A percentile compares a stretch with the other conserved stretches of the same genome.
phyloP scores from a whole-genome alignment of 805 yeast species.

The Metschnikowia lachancei region DNA sequence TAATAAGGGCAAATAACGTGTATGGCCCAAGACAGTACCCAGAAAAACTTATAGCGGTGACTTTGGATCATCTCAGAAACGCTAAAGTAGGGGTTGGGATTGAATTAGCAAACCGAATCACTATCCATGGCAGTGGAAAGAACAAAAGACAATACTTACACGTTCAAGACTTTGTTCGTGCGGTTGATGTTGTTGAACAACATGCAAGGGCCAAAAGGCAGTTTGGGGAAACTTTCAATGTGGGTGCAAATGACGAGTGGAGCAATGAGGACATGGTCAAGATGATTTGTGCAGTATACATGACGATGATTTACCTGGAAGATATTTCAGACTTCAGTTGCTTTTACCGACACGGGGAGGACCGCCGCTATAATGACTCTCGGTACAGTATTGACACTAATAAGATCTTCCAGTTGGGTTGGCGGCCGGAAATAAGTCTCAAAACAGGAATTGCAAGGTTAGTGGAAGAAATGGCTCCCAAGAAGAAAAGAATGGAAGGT shows the following conservation, averaged over 20 bases:
- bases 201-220: constrained; percentile 2
- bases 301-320: constrained; percentile 5
- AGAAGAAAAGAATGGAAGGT: not conserved
- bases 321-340: constrained; percentile 3
- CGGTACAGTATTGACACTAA: constrained; percentile 26
- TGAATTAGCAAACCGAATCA: constrained; percentile 23
- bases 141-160: constrained; percentile 46
- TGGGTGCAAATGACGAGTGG: constrained; percentile 16
- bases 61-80: constrained; percentile 12
- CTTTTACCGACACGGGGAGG: constrained; percentile 25
- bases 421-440: constrained; percentile 27
- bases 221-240: constrained; percentile 28
- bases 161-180: constrained; percentile 40
- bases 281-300: constrained; percentile 20
- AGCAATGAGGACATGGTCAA: constrained; percentile 22
- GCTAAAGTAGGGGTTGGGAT: not conserved
- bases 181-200: constrained; percentile 33
- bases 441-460: constrained; percentile 19
- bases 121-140: constrained; percentile 49
- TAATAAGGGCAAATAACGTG: constrained; percentile 49
- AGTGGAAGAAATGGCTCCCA: not conserved
- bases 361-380: constrained; percentile 35
- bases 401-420: constrained; percentile 30
- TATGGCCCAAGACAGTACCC: constrained; percentile 55
- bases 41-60: constrained; percentile 47